These are phyloP conservation scores for Komagataea norvegica DNA, from an alignment of 1,139 yeast genomes.

Conservation along the genomic window DNA sequence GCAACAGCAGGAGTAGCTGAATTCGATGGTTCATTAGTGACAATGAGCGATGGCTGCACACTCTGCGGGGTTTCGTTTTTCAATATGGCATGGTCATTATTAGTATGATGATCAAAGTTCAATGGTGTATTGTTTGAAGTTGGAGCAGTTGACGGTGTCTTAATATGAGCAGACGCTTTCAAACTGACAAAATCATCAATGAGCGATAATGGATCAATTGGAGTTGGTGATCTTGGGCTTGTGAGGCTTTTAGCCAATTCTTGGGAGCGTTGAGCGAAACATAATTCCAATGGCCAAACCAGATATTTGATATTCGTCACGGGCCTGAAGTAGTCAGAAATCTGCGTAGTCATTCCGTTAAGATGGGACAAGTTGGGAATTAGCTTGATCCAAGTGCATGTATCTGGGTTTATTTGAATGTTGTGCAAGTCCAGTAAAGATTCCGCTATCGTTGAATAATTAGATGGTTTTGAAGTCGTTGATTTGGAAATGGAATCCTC, in stretches of 20 bases:
- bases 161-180: slow-evolving; percentile 33
- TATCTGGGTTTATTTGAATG: slow-evolving; percentile 32
- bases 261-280: slow-evolving; percentile 50
- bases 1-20: slow-evolving; percentile 24
- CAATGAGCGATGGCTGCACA: background rate
- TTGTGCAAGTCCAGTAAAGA: slow-evolving; percentile 54
- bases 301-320: slow-evolving; percentile 54
- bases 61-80: slow-evolving; percentile 5
- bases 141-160: slow-evolving; percentile 27
- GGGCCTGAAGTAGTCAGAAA: slow-evolving; percentile 48
- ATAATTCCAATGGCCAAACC: slow-evolving; percentile 67
- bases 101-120: slow-evolving; percentile 8
- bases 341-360: slow-evolving; percentile 62
- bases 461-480: slow-evolving; percentile 45
- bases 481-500: slow-evolving; percentile 39
- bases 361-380: slow-evolving; percentile 64
- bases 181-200: slow-evolving; percentile 35
- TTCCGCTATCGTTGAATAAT: slow-evolving; percentile 42
- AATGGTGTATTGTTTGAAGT: slow-evolving; percentile 24
- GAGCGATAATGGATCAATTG: slow-evolving; percentile 29
- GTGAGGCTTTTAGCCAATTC: background rate
- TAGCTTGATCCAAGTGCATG: slow-evolving; percentile 53
- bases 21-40: slow-evolving; percentile 2
- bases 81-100: slow-evolving; percentile 6
- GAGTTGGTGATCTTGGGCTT: background rate